These are phyloP conservation scores for Thalassia testudinum DNA, from an alignment of 116 monocot species.

Conservation along the genomic window DNA sequence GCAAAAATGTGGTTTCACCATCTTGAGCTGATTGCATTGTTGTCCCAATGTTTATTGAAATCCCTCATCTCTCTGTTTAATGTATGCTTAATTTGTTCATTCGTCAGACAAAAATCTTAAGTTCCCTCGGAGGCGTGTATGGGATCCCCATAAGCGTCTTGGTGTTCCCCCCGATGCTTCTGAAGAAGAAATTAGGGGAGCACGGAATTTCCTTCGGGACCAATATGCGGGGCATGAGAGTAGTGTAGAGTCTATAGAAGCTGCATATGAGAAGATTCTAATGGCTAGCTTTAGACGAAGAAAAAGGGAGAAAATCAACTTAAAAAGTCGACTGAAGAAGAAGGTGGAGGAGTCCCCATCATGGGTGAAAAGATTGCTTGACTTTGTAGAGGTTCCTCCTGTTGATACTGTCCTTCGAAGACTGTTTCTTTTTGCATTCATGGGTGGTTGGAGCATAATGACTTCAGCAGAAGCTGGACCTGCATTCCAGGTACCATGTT, in stretches of 20 bases:
- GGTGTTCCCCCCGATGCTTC: conserved; percentile 77
- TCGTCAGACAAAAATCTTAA: conserved; percentile 45
- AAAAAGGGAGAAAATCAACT: conserved; percentile 85
- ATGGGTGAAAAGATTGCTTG: conserved; percentile 70
- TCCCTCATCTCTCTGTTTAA: too few species aligned
- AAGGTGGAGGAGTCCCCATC: conserved; percentile 93
- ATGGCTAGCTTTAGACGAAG: conserved; percentile 70
- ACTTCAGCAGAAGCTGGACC: conserved; percentile 72
- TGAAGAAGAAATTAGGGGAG: conserved; percentile 78
- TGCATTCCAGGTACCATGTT: conserved; percentile 70
- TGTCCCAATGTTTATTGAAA: too few species aligned
- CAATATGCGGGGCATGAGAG: conserved; percentile 79
- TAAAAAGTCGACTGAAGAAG: conserved; percentile 74
- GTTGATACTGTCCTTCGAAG: conserved; percentile 52
- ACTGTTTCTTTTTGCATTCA: conserved; percentile 86
- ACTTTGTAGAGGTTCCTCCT: conserved; percentile 62
- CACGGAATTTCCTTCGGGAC: conserved; percentile 74
- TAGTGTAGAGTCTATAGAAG: conserved; percentile 82
- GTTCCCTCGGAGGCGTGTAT: conserved; percentile 58
- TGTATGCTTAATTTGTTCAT: too few species aligned
- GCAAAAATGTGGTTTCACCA: too few species aligned
- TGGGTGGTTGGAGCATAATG: conserved; percentile 85
- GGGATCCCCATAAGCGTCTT: conserved; percentile 88
- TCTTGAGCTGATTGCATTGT: too few species aligned
- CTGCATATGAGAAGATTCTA: conserved; percentile 80